Evolutionary conservation across 139 green algal species (phyloP), one percentile per base, ranked within the genome.

Genomic region (Zygnema circumcarinatum): DNA sequence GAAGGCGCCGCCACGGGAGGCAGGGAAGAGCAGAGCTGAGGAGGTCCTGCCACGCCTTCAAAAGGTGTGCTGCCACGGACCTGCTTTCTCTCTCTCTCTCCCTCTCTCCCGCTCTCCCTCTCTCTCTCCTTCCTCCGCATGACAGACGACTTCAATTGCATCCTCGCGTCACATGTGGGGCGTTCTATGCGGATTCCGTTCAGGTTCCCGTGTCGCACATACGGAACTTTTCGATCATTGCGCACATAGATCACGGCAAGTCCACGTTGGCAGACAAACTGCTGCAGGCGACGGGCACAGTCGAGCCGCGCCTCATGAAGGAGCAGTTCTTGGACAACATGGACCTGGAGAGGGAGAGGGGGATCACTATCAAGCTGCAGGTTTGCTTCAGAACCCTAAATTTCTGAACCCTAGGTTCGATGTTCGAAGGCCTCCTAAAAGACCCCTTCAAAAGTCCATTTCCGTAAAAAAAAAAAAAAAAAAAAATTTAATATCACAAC

Each of bases 291-390:
- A 99, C 96, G 92, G 85, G 84, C 11, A 92, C 88, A n/a, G 88
- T 93, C 22, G 85, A 86, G 54, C 56, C 80, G 42, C 68, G 92
- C 33, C 83, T 87, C 22, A 92, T 94, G 91, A 85, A 97, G 94
- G 95, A 95, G 81, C 96, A 98, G 91, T 98, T 97, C 81, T 93
- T 98, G 78, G 96, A 98, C 89, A 94, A 92, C 83, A 98, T 96
- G 92, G 94, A 96, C 41, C 76, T 97, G 20, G 94, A 96, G 88
- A 86, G 95, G 0, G 95, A 97, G 91, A 76, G 95, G 2, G 95
- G 95, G 84, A 97, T 98, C 90, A 98, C 95, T 73, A 98, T 96
- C 90, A 98, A 98, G 91, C 92, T 99, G 29, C 98, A 99, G 83
- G 87, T 87, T 16, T 1, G 81, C 1, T 39, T 40, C 69, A 39